Evolutionary conservation across 2,329 filamentous ascomycete genomes (phyloP), one percentile per base, ranked within the genome.

Genomic region (Epichloe hybrida): DNA sequence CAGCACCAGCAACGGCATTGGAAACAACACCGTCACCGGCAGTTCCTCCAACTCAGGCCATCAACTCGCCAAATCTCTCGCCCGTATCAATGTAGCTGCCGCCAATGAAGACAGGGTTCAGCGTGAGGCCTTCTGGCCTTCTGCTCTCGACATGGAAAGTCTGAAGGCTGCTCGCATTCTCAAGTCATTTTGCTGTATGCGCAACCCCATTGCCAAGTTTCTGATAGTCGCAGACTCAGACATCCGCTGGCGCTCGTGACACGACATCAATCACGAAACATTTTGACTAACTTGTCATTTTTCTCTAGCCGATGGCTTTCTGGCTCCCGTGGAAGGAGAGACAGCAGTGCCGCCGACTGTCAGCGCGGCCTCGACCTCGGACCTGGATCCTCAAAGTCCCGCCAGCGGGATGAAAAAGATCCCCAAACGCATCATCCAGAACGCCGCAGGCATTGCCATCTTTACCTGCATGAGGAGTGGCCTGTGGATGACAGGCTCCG

Each of bases 381-480:
- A 8, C n/a, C 17, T 50, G 13, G 46, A 41, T 3, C 65, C 76
- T 63, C 81, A 67, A 47, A 73, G 72, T 48, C 73, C 73, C 50
- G 71, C 56, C 72, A 79, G 65, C 46, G 62, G 87, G 17, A 67
- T 75, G 48, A 88, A 91, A 68, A 93, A 89, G 70, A 96, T 97
- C 31, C 91, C 91, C 0, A 72, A 83, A 52, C 78, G 84, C 61
- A 88, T 96, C 52, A 88, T 97, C 58, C 81, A 86, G 62, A 87
- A 93, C 68, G 89, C 90, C 31, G 88, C 91, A 58, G 91, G 88
- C 11, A 77, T 97, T 52, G 90, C 88, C 50, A 87, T 97, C 58
- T 96, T 96, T 70, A 95, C 90, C 1, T 95, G 88, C 34, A 95
- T 96, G 88, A 83, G 91, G 53, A 91, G 88, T 13, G 91, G 91